These are phyloP conservation scores for Aspergillus taichungensis DNA, from an alignment of 495 filamentous ascomycete species.

Conservation along the genomic window DNA sequence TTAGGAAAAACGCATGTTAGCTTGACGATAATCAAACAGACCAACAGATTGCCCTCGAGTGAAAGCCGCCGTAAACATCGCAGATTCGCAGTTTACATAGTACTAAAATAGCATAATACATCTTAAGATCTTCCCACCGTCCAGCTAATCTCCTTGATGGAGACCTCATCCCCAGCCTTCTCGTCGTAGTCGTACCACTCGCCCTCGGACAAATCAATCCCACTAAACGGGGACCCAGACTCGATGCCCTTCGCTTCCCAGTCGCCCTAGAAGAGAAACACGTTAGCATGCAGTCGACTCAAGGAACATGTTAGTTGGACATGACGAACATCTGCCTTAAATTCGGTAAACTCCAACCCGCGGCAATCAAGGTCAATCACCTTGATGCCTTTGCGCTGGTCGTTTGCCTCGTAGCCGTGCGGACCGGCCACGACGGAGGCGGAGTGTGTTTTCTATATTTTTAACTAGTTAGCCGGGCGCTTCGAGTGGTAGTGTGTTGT, in stretches of 20 bases:
- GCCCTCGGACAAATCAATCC: slow-evolving; percentile 73
- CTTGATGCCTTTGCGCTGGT: slow-evolving; percentile 61
- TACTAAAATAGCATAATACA: neutral
- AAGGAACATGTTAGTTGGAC: no score
- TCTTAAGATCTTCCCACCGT: slow-evolving; percentile 49
- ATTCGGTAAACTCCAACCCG: slow-evolving; percentile 84
- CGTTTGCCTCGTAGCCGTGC: slow-evolving; percentile 49
- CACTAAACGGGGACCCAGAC: slow-evolving; percentile 66
- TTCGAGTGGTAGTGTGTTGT: no score
- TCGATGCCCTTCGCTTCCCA: slow-evolving; percentile 80
- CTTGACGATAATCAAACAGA: neutral
- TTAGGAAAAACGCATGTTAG: no score
- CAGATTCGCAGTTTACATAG: neutral
- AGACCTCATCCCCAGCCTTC: slow-evolving; percentile 69
- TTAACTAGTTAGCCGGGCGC: neutral
- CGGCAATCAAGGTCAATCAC: slow-evolving; percentile 88
- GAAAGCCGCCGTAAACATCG: neutral
- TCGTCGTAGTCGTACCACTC: slow-evolving; percentile 91
- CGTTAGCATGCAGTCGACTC: no score
- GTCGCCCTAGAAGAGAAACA: slow-evolving; percentile 51
- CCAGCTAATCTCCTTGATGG: slow-evolving; percentile 89
- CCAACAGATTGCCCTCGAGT: neutral
- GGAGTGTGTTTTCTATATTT: slow-evolving; percentile 49
- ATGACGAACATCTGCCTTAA: slow-evolving; percentile 67
- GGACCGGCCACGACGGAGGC: slow-evolving; percentile 67